Base-by-base conservation (phyloP, 176 grass and related monocot genomes). In the Miscanthus lutarioriparius region DNA sequence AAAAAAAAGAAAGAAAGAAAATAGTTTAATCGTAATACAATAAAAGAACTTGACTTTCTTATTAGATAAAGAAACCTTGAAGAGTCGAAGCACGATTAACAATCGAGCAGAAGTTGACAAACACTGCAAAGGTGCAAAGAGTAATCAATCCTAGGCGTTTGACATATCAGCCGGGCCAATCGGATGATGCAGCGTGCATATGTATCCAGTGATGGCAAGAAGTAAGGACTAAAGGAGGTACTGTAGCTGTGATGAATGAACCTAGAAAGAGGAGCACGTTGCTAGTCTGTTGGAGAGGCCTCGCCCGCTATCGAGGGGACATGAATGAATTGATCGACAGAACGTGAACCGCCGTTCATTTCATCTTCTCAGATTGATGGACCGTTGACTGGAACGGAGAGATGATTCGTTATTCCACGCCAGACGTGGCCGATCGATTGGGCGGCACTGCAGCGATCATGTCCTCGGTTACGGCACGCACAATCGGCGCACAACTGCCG, bases 221-320 rank as follows among this genome's bases (percentile, higher is more conserved):
- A 16, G 19, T n/a, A n/a, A n/a, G n/a, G 8, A 45, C 0, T 14
- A 16, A 5, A 15, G 2, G 19, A 5, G 35, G 25, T 49, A 36
- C 14, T 40, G 14, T 48, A 6, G 67, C 47, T 27, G 67, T 65
- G 88, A 35, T 76, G 70, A 40, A 10, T n/a, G 49, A 20, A 54
- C 53, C 14, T 15, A 0, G 1, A 65, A 12, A 25, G 13, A 54
- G 9, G 58, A 65, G 6, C 32, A 8, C 69, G 75, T 51, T 40
- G 76, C 80, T 33, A 74, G 36, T 5, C 38, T 38, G 7, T 5
- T 30, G 79, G 79, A 38, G 67, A 9, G 44, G 6, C 44, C 36
- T n/a, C 69, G 79, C 53, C 72, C 88, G 64, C 54, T 74, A 72
- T 39, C 10, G 44, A 66, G 67, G 88, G 73, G 67, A 74, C 84